Percentiles rank a stretch among this genome's conserved stretches.
Evolutionary conservation across 768 basidiomycete species (phyloP).

Genomic region (Erythrobasidium yunnanense): DNA sequence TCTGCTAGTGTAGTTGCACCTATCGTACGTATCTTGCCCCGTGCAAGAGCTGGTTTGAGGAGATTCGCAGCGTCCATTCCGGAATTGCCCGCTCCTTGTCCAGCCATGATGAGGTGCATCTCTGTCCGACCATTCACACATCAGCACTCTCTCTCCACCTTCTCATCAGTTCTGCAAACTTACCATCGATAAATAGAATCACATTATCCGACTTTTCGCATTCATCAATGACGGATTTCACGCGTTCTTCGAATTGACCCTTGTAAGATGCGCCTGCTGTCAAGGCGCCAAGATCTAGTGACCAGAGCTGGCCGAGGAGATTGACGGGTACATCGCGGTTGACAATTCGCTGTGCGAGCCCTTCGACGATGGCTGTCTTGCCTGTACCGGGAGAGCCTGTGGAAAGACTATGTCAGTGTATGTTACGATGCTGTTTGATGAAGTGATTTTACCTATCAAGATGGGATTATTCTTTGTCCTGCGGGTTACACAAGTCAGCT

Average conservation of each 20-base stretch:
- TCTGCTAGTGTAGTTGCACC: constrained; percentile 86
- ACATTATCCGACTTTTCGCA: constrained; percentile 77
- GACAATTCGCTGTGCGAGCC: constrained; percentile 86
- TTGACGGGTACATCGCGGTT: constrained; percentile 78
- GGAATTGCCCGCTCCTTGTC: constrained; percentile 61
- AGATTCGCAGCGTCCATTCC: constrained; percentile 79
- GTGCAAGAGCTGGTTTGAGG: constrained; percentile 81
- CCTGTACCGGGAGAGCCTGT: constrained; percentile 57
- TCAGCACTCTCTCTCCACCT: too few relatives aligned
- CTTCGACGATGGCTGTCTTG: constrained; percentile 90
- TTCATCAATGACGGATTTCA: constrained; percentile 82
- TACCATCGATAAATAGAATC: constrained; percentile 92
- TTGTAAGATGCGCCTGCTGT: constrained; percentile 89
- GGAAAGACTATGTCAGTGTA: not conserved
- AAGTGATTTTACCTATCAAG: constrained; percentile 56
- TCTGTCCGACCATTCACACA: too few relatives aligned
- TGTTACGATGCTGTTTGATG: constrained; percentile 47
- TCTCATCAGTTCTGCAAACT: too few relatives aligned
- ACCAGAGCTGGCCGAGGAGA: constrained; percentile 62
- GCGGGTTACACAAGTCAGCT: too few relatives aligned
- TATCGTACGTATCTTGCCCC: constrained; percentile 65
- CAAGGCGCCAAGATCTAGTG: constrained; percentile 88
- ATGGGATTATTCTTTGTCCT: constrained; percentile 96
- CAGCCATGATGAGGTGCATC: constrained; percentile 81
- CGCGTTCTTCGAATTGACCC: constrained; percentile 91